Evolutionary conservation across 257 asterid genomes (phyloP).

Genomic region (Knoxia roxburghii): DNA sequence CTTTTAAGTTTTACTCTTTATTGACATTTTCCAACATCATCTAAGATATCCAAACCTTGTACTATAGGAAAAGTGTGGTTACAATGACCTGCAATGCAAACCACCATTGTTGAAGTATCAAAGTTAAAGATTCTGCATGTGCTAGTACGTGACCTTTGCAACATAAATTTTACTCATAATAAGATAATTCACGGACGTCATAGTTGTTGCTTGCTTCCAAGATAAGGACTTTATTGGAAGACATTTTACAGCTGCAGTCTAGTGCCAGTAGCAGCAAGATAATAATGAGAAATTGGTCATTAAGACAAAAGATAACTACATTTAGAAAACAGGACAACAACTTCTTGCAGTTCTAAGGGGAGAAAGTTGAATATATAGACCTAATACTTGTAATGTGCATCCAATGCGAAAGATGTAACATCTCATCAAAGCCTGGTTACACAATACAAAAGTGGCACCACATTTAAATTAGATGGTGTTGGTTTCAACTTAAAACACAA

Average conservation of each 20-base stretch:
- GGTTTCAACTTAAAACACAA: neutral
- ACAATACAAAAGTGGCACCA: neutral
- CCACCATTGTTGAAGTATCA: too few species aligned
- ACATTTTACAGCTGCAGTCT: neutral
- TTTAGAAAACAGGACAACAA: neutral
- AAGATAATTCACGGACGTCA: too few species aligned
- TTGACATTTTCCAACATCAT: neutral
- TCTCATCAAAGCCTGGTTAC: neutral
- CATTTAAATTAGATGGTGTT: neutral
- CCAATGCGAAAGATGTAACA: neutral
- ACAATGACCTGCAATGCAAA: neutral
- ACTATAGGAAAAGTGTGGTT: neutral
- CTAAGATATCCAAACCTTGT: neutral
- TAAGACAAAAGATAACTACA: neutral
- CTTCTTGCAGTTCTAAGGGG: neutral
- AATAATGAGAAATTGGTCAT: neutral
- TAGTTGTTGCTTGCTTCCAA: neutral
- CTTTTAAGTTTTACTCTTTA: neutral
- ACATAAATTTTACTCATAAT: too few species aligned
- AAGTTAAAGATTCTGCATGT: too few species aligned
- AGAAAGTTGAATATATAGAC: neutral
- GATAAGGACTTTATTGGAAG: neutral
- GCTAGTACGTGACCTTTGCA: too few species aligned
- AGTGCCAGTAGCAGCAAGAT: neutral
- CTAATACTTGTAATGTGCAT: neutral